Evolutionary conservation across 257 asterid genomes (phyloP), one percentile per base, ranked within the genome.

Genomic region (Penstemon eatonii): DNA sequence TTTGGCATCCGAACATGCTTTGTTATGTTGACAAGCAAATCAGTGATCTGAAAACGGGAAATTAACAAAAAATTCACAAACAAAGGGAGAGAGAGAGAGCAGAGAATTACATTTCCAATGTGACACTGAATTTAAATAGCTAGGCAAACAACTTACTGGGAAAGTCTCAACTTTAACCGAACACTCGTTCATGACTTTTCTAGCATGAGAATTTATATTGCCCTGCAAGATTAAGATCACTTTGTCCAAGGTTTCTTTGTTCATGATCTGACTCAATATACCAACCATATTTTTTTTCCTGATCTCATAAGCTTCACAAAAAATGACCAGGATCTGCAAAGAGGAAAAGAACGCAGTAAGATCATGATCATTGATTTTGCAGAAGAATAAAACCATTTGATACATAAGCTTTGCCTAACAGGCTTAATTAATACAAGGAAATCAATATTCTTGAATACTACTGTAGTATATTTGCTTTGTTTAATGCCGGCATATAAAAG

Each of bases 171-270:
- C 76, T 54, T 74, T 81, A 56, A 78, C 78, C 19, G 83, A 43
- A 72, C 74, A 79, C 5, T 72, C 81, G 8, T 72, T 86, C 56
- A 71, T 65, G 65, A 76, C 81, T 68, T 81, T 84, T 57, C 43
- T 76, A 63, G 89, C 89, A 69, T 73, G 60, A 57, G 13, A 69
- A 49, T 76, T 84, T 71, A 84, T 72, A 77, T 79, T 79, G 81
- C 46, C 63, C 60, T 84, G 89, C 68, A 81, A 67, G 71, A 81
- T 50, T 57, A 84, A 71, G 67, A 81, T 79, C 76, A 81, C 76
- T 57, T 61, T 74, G 73, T 84, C 84, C 77, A 84, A 70, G 56
- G 13, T 65, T 46, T 76, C 89, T 40, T 69, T 76, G 77, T 79
- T 68, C 65, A 59, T 15, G 10, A 79, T 76, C 70, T 81, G 84